Conservation (phyloP, 2,329 filamentous ascomycete genomes). For the Penicillium sp. region DNA sequence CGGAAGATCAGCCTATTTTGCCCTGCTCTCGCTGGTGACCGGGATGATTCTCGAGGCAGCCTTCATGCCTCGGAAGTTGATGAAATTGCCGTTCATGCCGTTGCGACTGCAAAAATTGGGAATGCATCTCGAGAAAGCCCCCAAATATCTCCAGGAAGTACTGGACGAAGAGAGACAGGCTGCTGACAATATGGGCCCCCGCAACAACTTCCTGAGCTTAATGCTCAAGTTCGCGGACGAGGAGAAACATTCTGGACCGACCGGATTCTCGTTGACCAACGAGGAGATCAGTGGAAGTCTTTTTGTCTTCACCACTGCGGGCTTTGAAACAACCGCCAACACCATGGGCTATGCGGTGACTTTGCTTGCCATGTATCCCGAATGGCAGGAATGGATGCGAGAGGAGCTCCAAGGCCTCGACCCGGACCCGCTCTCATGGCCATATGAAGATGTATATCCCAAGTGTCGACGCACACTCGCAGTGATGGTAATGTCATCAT, state of each 20-base stretch:
- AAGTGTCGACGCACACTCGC: constrained; percentile 46
- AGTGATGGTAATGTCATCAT: constrained; percentile 44
- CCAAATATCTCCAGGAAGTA: constrained; percentile 28
- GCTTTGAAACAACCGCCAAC: constrained; percentile 52
- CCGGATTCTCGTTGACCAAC: constrained; percentile 30
- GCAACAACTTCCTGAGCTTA: constrained; percentile 31
- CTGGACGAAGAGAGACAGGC: constrained; percentile 27
- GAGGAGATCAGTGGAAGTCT: constrained; percentile 47
- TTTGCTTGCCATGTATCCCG: constrained; percentile 47
- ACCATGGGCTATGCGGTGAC: constrained; percentile 51
- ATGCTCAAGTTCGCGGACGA: constrained; percentile 30
- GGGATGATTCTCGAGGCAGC: constrained; percentile 31
- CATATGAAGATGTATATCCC: constrained; percentile 48
- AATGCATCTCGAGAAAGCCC: constrained; percentile 27
- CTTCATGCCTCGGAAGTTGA: constrained; percentile 26
- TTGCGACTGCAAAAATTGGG: constrained; percentile 25
- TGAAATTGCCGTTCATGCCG: constrained; percentile 28
- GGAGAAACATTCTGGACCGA: constrained; percentile 18
- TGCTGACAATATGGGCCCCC: not conserved
- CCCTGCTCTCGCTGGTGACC: constrained; percentile 31
- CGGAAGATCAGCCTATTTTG: constrained; percentile 30
- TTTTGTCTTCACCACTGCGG: constrained; percentile 49
- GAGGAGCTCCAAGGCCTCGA: constrained; percentile 48
- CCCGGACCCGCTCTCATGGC: constrained; percentile 25
- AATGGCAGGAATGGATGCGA: constrained; percentile 53